Evolutionary conservation across 2,329 filamentous ascomycete species (phyloP).

Genomic region (Penicillium sp.): DNA sequence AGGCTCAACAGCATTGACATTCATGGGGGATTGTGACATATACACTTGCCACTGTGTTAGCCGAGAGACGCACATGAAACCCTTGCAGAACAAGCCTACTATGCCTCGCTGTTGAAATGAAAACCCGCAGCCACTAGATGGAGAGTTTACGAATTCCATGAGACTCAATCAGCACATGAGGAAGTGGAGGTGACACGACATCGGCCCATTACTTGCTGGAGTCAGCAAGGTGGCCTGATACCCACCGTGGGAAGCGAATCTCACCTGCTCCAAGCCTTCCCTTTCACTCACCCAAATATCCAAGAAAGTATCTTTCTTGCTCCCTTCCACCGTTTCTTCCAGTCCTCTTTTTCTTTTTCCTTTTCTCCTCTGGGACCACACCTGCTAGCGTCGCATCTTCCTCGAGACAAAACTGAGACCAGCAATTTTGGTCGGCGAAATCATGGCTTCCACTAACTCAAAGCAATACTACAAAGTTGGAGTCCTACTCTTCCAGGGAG

Average conservation of each 20-base stretch:
- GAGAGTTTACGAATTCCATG: conserved; percentile 3
- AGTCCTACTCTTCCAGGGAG: conserved; percentile 42
- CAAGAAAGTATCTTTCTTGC: background rate
- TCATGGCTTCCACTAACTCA: conserved; percentile 13
- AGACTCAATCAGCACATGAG: background rate
- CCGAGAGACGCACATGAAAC: no score
- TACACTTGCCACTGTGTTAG: no score
- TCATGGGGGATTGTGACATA: no score
- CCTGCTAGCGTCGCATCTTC: background rate
- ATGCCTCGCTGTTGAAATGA: background rate
- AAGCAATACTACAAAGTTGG: conserved; percentile 40
- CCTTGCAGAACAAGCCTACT: no score
- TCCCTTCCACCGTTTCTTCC: no score
- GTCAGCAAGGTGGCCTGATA: conserved; percentile 13
- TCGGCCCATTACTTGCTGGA: conserved; percentile 8
- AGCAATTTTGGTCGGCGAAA: background rate
- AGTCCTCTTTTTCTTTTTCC: background rate
- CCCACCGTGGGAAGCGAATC: conserved; percentile 11
- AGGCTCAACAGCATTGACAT: no score
- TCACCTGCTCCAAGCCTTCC: conserved; percentile 3
- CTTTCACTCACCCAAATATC: background rate
- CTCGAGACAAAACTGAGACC: background rate
- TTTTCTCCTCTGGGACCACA: background rate
- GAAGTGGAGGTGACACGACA: conserved; percentile 15
- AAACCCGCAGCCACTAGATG: background rate